Percentiles rank a stretch among this genome's conserved stretches.
Conservation (phyloP, 306 rosid genomes). For the Phaseolus lunatus region DNA sequence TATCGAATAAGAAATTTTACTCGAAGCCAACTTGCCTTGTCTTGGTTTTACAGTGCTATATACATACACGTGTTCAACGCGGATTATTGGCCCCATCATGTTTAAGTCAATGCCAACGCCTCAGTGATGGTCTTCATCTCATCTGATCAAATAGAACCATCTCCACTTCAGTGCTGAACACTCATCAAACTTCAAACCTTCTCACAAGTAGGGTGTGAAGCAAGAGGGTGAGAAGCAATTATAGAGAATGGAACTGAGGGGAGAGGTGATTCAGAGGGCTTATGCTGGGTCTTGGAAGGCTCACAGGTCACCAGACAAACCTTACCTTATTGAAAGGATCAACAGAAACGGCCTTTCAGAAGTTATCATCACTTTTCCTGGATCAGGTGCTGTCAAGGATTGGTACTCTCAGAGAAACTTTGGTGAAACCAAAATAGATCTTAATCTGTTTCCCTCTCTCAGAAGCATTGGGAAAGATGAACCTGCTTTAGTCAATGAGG, state of each 20-base stretch:
- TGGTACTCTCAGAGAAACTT: slow-evolving; percentile 52
- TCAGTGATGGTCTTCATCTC: not conserved
- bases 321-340: slow-evolving; percentile 31
- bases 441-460: slow-evolving; percentile 55
- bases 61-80: not conserved
- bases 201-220: not conserved
- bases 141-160: not conserved
- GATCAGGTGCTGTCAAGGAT: slow-evolving; percentile 48
- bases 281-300: slow-evolving; percentile 43
- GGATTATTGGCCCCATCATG: not conserved
- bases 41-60: not conserved
- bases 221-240: not conserved
- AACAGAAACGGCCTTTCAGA: slow-evolving; percentile 29
- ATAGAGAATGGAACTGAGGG: not conserved
- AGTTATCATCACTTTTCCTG: slow-evolving; percentile 56
- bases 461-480: slow-evolving; percentile 66
- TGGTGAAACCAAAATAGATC: slow-evolving; percentile 57
- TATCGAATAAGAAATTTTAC: not conserved
- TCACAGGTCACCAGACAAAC: slow-evolving; percentile 43
- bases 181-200: not conserved
- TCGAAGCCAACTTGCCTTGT: not conserved
- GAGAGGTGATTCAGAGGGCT: slow-evolving; percentile 43
- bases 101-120: slow-evolving; percentile 1
- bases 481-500: slow-evolving; percentile 58
- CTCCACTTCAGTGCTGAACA: not conserved